Evolutionary conservation across 441 rosid genomes (phyloP).

Genomic region (Monsonia emarginata): DNA sequence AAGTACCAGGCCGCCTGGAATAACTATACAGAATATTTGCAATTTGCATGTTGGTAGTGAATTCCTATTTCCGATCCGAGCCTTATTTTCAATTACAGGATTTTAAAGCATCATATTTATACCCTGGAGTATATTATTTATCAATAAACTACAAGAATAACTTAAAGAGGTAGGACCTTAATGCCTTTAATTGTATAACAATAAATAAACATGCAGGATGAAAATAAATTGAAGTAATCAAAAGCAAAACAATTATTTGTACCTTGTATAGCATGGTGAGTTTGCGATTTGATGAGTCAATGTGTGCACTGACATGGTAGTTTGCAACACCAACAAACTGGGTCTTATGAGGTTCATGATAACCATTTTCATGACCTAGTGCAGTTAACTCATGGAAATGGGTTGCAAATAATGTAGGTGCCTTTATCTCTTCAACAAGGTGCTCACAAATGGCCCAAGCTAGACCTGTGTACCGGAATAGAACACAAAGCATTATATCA

Average conservation of each 20-base stretch:
- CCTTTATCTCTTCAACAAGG: constrained; percentile 73
- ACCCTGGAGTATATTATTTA: neutral
- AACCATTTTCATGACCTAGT: constrained; percentile 51
- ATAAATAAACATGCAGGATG: neutral
- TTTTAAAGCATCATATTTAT: neutral
- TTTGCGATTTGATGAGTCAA: constrained; percentile 71
- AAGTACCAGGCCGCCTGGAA: neutral
- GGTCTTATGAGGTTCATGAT: constrained; percentile 26
- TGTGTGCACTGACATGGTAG: constrained; percentile 95
- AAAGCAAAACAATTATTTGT: neutral
- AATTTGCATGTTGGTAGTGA: neutral
- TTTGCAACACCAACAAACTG: constrained; percentile 73
- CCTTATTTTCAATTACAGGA: neutral
- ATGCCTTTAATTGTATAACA: too few relatives aligned
- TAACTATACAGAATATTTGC: neutral
- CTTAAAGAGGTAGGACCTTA: too few relatives aligned
- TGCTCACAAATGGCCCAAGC: constrained; percentile 99
- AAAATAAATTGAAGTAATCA: neutral
- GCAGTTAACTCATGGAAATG: constrained; percentile 99
- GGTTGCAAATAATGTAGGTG: constrained; percentile 91
- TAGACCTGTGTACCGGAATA: constrained; percentile 44
- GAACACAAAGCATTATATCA: neutral
- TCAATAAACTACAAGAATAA: neutral
- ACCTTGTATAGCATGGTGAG: constrained; percentile 99
- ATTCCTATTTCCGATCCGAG: neutral